These are phyloP conservation scores for Phaeosphaeriaceae sp. DNA, from an alignment of 2,329 filamentous ascomycete genomes.

Conservation along the genomic window DNA sequence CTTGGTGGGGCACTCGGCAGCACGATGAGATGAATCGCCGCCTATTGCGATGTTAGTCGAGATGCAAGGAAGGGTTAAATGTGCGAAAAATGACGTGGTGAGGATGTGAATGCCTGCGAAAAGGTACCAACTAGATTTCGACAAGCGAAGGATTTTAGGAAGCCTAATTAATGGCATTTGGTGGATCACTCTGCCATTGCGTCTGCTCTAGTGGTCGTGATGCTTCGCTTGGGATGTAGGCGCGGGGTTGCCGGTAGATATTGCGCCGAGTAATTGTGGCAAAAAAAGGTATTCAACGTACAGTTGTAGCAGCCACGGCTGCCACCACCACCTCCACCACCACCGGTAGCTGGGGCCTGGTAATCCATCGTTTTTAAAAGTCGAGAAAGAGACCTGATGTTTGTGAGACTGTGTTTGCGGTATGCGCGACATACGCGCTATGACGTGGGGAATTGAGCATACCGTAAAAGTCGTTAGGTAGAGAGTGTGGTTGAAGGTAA, in stretches of 20 bases:
- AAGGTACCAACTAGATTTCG: no score
- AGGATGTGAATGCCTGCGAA: no score
- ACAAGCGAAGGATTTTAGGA: no score
- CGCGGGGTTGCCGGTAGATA: constrained; percentile 6
- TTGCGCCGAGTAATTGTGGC: constrained; percentile 1
- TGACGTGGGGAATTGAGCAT: constrained; percentile 13
- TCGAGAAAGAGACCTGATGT: constrained; percentile 29
- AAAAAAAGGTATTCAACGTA: constrained; percentile 31
- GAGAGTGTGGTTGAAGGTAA: constrained; percentile 23
- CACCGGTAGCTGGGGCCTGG: constrained; percentile 42
- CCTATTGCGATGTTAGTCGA: constrained; percentile 42
- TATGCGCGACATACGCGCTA: constrained; percentile 10
- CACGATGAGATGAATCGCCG: constrained; percentile 57
- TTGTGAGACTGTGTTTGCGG: constrained; percentile 21
- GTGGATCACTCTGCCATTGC: no score
- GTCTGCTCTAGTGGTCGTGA: not conserved
- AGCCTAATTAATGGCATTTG: no score
- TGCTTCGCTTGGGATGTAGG: not conserved
- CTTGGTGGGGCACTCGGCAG: constrained; percentile 59
- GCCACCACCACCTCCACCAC: constrained; percentile 43
- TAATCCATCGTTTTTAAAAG: constrained; percentile 44
- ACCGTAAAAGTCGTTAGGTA: constrained; percentile 31
- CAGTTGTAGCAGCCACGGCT: constrained; percentile 53
- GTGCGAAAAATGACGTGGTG: no score
- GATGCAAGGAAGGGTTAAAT: not conserved